phyloP scores from a whole-genome alignment of 176 grass and related monocot genomes.

The Pontederia crassipes region DNA sequence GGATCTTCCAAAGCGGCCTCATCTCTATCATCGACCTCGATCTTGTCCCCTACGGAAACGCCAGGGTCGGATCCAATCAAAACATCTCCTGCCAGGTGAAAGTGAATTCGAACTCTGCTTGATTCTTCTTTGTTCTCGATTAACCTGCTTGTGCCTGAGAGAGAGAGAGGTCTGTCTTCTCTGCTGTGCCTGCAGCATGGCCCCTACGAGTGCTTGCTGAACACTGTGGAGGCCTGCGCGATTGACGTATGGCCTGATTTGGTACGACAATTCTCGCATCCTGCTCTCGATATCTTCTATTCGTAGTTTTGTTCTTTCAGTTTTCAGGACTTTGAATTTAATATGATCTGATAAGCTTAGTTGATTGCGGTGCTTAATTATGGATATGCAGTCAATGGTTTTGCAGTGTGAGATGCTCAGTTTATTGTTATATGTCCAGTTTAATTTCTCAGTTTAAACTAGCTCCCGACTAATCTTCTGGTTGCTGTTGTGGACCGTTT shows the following conservation, averaged over 20 bases:
- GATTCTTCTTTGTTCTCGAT: background rate
- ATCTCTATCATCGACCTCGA: slow-evolving; percentile 49
- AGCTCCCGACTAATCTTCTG: too few relatives aligned
- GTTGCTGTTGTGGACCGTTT: too few relatives aligned
- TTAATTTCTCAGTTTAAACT: too few relatives aligned
- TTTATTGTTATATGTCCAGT: too few relatives aligned
- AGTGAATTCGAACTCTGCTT: background rate
- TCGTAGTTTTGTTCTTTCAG: too few relatives aligned
- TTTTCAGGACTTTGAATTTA: too few relatives aligned
- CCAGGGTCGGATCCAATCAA: slow-evolving; percentile 35
- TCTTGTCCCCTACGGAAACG: slow-evolving; percentile 75
- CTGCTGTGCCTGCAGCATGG: slow-evolving; percentile 53
- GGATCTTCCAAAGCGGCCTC: slow-evolving; percentile 56
- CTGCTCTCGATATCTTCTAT: too few relatives aligned
- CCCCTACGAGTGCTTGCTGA: slow-evolving; percentile 63
- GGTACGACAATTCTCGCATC: slow-evolving; percentile 24
- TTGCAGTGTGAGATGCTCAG: too few relatives aligned
- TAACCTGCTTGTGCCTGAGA: background rate
- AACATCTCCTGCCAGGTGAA: slow-evolving; percentile 68
- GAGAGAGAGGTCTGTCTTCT: background rate
- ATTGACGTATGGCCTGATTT: slow-evolving; percentile 73
- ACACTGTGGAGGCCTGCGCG: slow-evolving; percentile 73
- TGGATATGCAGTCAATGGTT: too few relatives aligned
- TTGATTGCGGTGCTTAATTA: too few relatives aligned
- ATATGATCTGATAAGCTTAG: too few relatives aligned